Conservation (phyloP, 495 filamentous ascomycete genomes). For the Neurospora tetraspora region DNA sequence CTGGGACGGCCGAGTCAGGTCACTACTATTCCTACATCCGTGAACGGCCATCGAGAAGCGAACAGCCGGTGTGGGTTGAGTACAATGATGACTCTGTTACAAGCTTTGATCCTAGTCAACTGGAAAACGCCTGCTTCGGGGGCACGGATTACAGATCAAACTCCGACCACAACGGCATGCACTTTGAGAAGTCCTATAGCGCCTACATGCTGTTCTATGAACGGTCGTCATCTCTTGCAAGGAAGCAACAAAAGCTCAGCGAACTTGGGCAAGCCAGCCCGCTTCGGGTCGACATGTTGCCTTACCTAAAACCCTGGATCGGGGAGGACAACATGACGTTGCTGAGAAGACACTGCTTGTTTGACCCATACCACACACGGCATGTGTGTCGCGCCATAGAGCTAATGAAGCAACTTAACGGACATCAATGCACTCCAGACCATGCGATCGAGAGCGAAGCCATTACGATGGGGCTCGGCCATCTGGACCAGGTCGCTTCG, state of each 20-base stretch:
- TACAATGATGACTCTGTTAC: slow-evolving; percentile 85
- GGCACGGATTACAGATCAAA: slow-evolving; percentile 47
- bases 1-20: slow-evolving; percentile 84
- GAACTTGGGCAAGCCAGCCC: slow-evolving; percentile 29
- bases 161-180: slow-evolving; percentile 33
- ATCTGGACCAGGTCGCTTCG: slow-evolving; percentile 70
- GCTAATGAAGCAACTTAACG: slow-evolving; percentile 32
- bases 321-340: slow-evolving; percentile 60
- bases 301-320: slow-evolving; percentile 49
- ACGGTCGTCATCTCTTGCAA: slow-evolving; percentile 55
- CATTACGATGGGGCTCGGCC: slow-evolving; percentile 58
- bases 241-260: slow-evolving; percentile 31
- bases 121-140: slow-evolving; percentile 72
- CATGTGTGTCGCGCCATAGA: slow-evolving; percentile 56
- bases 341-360: slow-evolving; percentile 70
- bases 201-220: slow-evolving; percentile 99
- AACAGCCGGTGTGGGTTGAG: slow-evolving; percentile 62
- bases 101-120: slow-evolving; percentile 60
- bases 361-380: slow-evolving; percentile 58
- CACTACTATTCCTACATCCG: slow-evolving; percentile 97
- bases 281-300: slow-evolving; percentile 47
- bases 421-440: slow-evolving; percentile 34
- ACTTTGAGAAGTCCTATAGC: slow-evolving; percentile 62
- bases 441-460: slow-evolving; percentile 50
- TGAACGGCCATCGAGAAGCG: slow-evolving; percentile 53